Base-by-base conservation (phyloP, 176 grass and related monocot genomes). In the Zizania latifolia region DNA sequence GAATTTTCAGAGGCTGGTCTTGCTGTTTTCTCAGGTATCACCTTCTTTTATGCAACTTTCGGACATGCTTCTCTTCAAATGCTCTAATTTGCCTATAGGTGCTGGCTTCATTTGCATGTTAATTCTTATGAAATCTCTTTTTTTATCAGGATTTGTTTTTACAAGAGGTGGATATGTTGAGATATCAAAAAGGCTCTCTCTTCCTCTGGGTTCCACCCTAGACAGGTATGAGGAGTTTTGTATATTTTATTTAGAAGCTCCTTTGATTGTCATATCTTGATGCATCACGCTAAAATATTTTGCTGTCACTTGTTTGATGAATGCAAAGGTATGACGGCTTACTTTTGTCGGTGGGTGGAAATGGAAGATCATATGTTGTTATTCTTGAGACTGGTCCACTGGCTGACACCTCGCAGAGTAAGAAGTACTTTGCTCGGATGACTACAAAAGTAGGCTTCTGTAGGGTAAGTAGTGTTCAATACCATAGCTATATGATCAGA, bases 371-470 rank as follows among this genome's bases (percentile, higher is more conserved):
- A 43, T 98, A 92, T 66, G 89, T 98, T 84, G 54, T 98, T 73
- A 94, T 98, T 81, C 95, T 98, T 72, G 95, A 98, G 76, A 80
- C 91, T 81, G 95, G 95, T 67, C 95, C 95, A 43, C 58, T 98
- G 43, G 91, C 91, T 73, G 95, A 99, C 50, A 99, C 91, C 37
- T 87, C 88, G 5, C 95, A 94, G 77, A 99, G 95, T 79, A 99
- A 89, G 65, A 85, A 84, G 44, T 99, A 99, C 70, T 99, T 92
- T 90, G 76, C 89, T 79, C 89, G 95, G 65, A 92, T 94, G 84
- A 92, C 68, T 50, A 99, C 95, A 78, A 99, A 98, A 88, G 45
- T 90, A 71, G 95, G 95, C n/a, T 99, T 92, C 82, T 94, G 91
- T 76, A 94, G 95, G 95, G 95, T 99, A 58, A 91, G 90, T 65